Evolutionary conservation across 169 alveolate genomes (phyloP), one percentile per base, ranked within the genome.

Genomic region (Eimeria brunetti): DNA sequence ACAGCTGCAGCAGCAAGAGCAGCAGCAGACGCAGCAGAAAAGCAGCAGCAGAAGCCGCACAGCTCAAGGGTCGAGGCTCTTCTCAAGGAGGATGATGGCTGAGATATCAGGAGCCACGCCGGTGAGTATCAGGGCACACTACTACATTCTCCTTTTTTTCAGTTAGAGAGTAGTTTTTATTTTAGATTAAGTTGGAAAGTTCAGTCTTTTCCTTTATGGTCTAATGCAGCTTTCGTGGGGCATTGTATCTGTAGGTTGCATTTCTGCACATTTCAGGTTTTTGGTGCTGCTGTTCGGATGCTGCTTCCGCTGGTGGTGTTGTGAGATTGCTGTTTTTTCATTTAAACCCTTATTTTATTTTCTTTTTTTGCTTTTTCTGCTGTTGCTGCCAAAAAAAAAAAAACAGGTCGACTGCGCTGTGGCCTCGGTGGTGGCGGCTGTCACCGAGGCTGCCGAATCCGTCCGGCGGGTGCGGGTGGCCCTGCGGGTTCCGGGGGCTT

Each of bases 21-120:
- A 58, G 78, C 91, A 58, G n/a, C 89, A 81, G 73, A 44, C 44
- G 80, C 78, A 85, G 62, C 75, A 58, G 69, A 85, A 85, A 85
- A 62, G 80, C 51, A 60, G 30, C 80, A 84, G 49, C 91, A 85
- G 91, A n/a, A 24, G 91, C 91, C 75, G 91, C 33, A 9, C 91
- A 0, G 78, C 78, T 36, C 91, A 85, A 36, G 78, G 73, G 24
- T 56, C 78, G 16, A 46, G 91, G 75, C 81, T 85, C 60, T 85
- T 60, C 58, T 85, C 91, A 27, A 46, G 91, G 11, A 85, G 91
- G 60, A 85, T 56, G 91, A 85, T 85, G 91, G 62, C 78, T n/a
- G 91, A 85, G 91, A 30, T 85, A 11, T 85, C 91, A 4, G 91
- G 91, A 38, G 80, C 91, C 73, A 60, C 78, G 27, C 91, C 75